Percentiles rank a stretch among this genome's conserved stretches.
These are phyloP conservation scores for Cicer chorassanicum DNA, from an alignment of 306 rosid species.

Conservation along the genomic window DNA sequence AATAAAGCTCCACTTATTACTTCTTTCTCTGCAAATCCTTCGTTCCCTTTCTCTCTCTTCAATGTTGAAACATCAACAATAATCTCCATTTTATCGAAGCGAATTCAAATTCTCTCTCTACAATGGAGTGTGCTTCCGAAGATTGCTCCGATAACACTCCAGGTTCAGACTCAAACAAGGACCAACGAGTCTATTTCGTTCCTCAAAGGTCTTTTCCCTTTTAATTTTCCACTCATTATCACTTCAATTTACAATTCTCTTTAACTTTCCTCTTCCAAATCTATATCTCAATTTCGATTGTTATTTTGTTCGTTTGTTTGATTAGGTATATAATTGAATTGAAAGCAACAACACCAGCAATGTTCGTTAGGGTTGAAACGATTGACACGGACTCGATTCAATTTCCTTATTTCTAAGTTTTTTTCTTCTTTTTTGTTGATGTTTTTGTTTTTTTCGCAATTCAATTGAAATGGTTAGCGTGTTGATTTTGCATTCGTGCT, in stretches of 20 bases:
- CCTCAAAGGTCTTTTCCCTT: slow-evolving; percentile 72
- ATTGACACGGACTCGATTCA: slow-evolving; percentile 33
- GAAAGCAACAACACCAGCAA: slow-evolving; percentile 29
- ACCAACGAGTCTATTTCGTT: slow-evolving; percentile 88
- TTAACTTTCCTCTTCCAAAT: slow-evolving; percentile 43
- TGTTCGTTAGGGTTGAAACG: slow-evolving; percentile 38
- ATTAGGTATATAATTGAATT: neutral
- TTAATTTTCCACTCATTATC: slow-evolving; percentile 37
- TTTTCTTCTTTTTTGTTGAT: neutral
- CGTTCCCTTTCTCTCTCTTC: slow-evolving; percentile 34
- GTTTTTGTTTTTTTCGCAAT: neutral
- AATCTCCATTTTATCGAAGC: slow-evolving; percentile 54
- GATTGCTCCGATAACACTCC: slow-evolving; percentile 64
- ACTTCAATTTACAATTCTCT: slow-evolving; percentile 32
- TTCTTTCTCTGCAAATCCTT: slow-evolving; percentile 73
- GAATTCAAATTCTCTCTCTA: slow-evolving; percentile 43
- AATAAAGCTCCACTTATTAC: slow-evolving; percentile 52
- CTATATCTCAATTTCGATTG: slow-evolving; percentile 36
- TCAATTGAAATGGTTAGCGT: slow-evolving; percentile 15
- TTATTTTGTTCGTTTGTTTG: neutral
- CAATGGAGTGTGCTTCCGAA: slow-evolving; percentile 66
- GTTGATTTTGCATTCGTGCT: slow-evolving; percentile 1
- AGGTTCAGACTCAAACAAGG: slow-evolving; percentile 55
- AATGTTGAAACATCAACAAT: slow-evolving; percentile 42
- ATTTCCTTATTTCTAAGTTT: neutral